Evolutionary conservation across 192 early-diverging fungal species (phyloP).

Genomic region (Hyaloraphidium curvatum): DNA sequence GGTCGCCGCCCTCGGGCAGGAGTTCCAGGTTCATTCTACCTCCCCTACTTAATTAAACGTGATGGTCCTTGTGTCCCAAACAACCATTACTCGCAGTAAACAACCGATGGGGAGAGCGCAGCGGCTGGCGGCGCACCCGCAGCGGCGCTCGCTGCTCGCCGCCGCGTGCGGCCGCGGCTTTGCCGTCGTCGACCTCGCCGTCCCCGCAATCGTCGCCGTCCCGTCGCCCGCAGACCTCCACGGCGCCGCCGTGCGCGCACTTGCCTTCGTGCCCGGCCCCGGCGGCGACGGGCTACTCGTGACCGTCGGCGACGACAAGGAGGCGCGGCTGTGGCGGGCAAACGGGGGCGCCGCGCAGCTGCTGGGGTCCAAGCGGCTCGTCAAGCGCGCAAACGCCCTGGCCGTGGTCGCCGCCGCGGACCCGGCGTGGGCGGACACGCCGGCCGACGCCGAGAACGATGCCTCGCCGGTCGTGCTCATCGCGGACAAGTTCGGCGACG

Average conservation of each 20-base stretch:
- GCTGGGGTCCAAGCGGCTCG: slow-evolving; percentile 9
- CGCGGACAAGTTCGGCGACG: slow-evolving; percentile 94
- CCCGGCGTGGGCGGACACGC: slow-evolving; percentile 6
- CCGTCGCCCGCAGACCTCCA: slow-evolving; percentile 11
- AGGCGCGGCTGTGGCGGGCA: slow-evolving; percentile 42
- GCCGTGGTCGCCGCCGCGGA: background rate
- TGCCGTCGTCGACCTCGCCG: slow-evolving; percentile 8
- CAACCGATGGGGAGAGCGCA: slow-evolving; percentile 4
- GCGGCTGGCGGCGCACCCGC: slow-evolving; percentile 7
- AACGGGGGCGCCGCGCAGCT: slow-evolving; percentile 14
- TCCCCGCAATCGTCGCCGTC: slow-evolving; percentile 10
- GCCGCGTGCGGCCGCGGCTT: slow-evolving; percentile 8
- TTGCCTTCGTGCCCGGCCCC: slow-evolving; percentile 33
- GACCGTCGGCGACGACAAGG: slow-evolving; percentile 44
- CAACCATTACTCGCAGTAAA: background rate
- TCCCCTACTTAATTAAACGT: background rate
- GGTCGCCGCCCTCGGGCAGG: slow-evolving; percentile 25
- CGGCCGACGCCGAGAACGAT: slow-evolving; percentile 46
- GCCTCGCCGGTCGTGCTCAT: slow-evolving; percentile 47
- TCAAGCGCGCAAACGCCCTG: too few relatives aligned
- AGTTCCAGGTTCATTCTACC: slow-evolving; percentile 30
- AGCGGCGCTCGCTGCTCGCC: too few relatives aligned
- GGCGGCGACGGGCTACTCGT: slow-evolving; percentile 35
- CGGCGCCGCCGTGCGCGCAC: slow-evolving; percentile 22
- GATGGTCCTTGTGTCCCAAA: background rate